Base-by-base conservation (phyloP, 2,329 filamentous ascomycete genomes). In the Leptographium radiaticola region DNA sequence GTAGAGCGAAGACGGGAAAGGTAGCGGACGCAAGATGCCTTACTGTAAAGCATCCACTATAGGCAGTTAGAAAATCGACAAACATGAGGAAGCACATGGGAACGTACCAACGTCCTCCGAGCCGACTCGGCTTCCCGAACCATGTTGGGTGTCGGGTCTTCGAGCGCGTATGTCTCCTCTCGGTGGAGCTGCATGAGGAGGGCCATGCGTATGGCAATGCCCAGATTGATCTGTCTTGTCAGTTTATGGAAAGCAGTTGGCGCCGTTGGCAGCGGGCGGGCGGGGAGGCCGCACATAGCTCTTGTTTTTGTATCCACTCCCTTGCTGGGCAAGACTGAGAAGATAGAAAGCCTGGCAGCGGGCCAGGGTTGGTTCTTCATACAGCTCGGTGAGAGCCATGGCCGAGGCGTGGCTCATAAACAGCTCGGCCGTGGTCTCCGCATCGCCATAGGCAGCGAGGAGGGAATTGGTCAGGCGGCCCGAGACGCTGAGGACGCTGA, bases 261-360 rank as follows among this genome's bases (percentile, higher is more conserved):
- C 4, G 3, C 5, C 20, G 16, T 2, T 18, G 13, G 1, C 4
- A 2, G 18, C 7, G 13, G 13, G 25, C 15, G 54, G 7, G 31
- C 30, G 39, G 55, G 44, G 34, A 8, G 20, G 30, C 67, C 76
- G 61, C 62, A 79, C 76, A 58, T 75, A 77, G 63, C 77, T 80
- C 52, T 68, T 69, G 51, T 77, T 75, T 43, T 70, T 73, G 57
- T 75, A 66, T 0, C 75, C 77, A 52, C 73, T 77, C 15, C 76
- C 76, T 60, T 80, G 77, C 58, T 81, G 77, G 6, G 77, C 76
- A 53, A 81, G 74, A 59, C 76, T 79, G 16, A 81, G 65, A 4
- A 81, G 64, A 58, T 80, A 80, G 56, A 81, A 81, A 1, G 72
- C 77, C 62, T 81, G 78, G 51, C 76, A 80, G 43, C 73, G 68